Evolutionary conservation across 306 rosid species (phyloP), one percentile per base, ranked within the genome.

Genomic region (Citrullus amarus): DNA sequence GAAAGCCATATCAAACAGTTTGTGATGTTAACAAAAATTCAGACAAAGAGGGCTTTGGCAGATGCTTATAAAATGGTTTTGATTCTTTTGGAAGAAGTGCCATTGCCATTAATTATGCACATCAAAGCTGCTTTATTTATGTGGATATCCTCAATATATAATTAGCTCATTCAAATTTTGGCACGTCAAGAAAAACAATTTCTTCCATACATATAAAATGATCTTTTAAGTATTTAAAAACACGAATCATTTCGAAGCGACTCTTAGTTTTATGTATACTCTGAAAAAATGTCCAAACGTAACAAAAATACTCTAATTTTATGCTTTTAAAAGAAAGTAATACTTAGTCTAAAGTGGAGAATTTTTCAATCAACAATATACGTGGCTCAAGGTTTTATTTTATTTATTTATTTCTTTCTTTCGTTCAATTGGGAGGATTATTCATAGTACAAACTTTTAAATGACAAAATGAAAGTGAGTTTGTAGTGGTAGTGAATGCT

Each of bases 51-150:
- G 7, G 72, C 32, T 6, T 6, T 70, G 50, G 22, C 58, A 71
- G 57, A 71, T 70, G 75, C 76, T 44, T 46, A 13, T 12, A 28
- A 71, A 44, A 13, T 46, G 56, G n/a, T 71, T 71, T 46, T 71
- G 56, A 71, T 48, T 71, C 76, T 71, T 25, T 71, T 71, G 57
- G 41, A 48, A 71, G 58, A 71, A 71, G 76, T 39, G 39, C 76
- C 39, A 70, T 70, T 70, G 39, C 58, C 76, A 71, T 71, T 71
- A 7, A 71, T 71, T 71, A 28, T 25, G 43, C 58, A 71, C 58
- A 71, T 71, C 41, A 48, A 15, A 72, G 22, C 76, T 70, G 38
- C 57, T 70, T 70, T 70, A 43, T 46, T 22, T 44, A 70, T 44
- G 76, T 70, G 76, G 55, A 69, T 69, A 20, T 43, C 18, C 44